Conservation (phyloP, 768 basidiomycete species). For the Gymnopilus dilepis region DNA sequence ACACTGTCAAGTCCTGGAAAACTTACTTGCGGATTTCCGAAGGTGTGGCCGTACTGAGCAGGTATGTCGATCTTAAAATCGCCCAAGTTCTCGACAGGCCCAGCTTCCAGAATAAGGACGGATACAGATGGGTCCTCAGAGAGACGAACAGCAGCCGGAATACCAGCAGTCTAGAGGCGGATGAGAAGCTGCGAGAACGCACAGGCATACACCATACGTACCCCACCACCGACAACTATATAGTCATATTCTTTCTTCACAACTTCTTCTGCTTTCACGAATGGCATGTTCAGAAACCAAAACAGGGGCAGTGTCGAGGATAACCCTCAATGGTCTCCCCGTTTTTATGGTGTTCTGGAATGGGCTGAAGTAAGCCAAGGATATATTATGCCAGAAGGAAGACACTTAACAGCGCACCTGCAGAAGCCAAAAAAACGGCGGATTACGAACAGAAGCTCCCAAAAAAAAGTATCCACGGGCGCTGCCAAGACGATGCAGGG, state of each 20-base stretch:
- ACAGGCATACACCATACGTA: conserved; percentile 2
- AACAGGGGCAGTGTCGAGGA: too few relatives aligned
- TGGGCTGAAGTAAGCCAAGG: too few relatives aligned
- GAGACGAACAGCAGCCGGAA: conserved; percentile 38
- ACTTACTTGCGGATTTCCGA: conserved; percentile 34
- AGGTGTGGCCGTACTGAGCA: conserved; percentile 33
- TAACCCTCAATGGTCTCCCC: background rate
- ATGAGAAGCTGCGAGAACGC: background rate
- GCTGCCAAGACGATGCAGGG: too few relatives aligned
- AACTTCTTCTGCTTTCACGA: conserved; percentile 14
- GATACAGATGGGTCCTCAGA: conserved; percentile 35
- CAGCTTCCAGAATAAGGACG: conserved; percentile 45
- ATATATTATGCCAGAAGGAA: too few relatives aligned
- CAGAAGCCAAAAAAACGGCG: too few relatives aligned
- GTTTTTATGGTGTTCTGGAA: too few relatives aligned
- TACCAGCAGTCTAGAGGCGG: conserved; percentile 26
- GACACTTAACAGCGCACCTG: too few relatives aligned
- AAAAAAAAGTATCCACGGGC: too few relatives aligned
- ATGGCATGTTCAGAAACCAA: conserved; percentile 14
- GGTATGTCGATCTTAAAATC: conserved; percentile 42
- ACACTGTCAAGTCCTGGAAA: background rate
- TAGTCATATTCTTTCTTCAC: conserved; percentile 20
- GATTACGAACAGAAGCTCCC: too few relatives aligned
- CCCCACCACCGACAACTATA: conserved; percentile 26
- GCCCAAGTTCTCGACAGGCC: conserved; percentile 32